These are phyloP conservation scores for Fusarium sp. DNA, from an alignment of 2,329 filamentous ascomycete genomes.

Conservation along the genomic window DNA sequence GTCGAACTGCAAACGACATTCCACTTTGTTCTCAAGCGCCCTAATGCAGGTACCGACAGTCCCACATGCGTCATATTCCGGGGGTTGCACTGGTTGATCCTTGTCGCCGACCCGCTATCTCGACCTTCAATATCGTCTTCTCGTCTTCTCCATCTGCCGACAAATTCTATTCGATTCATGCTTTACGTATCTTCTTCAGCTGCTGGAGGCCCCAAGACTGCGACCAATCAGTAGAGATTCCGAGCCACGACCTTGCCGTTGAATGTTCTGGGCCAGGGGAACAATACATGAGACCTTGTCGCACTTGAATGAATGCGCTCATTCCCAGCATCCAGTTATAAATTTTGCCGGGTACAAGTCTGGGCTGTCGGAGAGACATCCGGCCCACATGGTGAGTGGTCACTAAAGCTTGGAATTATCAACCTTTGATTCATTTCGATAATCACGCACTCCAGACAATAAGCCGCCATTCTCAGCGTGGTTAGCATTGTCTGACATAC, in stretches of 20 bases:
- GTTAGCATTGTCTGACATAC: conserved; percentile 1
- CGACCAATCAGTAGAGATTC: neutral
- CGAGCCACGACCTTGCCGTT: neutral
- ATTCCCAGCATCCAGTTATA: neutral
- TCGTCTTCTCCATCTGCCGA: conserved; percentile 9
- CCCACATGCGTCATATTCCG: conserved; percentile 27
- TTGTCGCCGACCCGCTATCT: neutral
- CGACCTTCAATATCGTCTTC: neutral
- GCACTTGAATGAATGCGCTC: neutral
- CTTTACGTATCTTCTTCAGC: neutral
- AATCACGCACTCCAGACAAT: conserved; percentile 1
- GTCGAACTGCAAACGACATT: conserved; percentile 3
- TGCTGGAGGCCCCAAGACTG: neutral
- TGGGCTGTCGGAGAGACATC: conserved; percentile 7
- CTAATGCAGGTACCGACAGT: conserved; percentile 30
- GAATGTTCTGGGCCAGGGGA: neutral
- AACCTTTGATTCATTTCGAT: neutral
- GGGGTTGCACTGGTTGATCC: conserved; percentile 28
- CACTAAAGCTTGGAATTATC: neutral
- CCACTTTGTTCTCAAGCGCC: conserved; percentile 6
- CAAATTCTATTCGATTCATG: neutral
- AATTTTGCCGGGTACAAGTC: neutral
- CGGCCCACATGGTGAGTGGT: neutral
- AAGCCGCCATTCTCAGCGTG: conserved; percentile 15
- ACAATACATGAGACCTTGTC: neutral